Conservation (phyloP, 108 stramenopile species). For the Skeletonema grethae region DNA sequence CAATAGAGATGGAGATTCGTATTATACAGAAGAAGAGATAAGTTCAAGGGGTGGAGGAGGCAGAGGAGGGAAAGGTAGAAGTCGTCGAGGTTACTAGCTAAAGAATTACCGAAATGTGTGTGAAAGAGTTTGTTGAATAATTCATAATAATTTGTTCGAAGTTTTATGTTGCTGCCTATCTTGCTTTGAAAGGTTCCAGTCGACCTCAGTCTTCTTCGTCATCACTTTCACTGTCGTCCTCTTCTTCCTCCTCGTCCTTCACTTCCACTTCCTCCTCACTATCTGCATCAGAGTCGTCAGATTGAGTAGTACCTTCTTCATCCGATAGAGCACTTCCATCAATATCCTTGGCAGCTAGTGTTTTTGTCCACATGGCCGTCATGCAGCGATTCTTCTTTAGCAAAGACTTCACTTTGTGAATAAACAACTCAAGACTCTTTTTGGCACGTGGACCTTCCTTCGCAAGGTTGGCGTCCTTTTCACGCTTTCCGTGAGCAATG, state of each 20-base stretch:
- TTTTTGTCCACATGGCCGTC: conserved; percentile 40
- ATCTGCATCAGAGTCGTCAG: background rate
- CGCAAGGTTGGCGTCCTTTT: conserved; percentile 44
- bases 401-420: conserved; percentile 52
- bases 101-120: background rate
- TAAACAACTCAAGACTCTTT: conserved; percentile 48
- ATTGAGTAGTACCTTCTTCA: background rate
- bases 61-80: background rate
- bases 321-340: background rate
- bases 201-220: background rate
- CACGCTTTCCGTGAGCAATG: conserved; percentile 49
- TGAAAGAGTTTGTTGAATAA: background rate
- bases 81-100: background rate
- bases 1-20: background rate
- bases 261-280: conserved; percentile 1
- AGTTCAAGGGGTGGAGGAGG: background rate
- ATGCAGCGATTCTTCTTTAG: conserved; percentile 53
- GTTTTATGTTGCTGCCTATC: background rate
- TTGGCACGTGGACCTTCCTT: conserved; percentile 56
- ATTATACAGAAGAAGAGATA: background rate
- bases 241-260: background rate
- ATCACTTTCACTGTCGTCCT: conserved; percentile 5
- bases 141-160: background rate
- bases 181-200: background rate
- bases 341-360: background rate